phyloP scores from a whole-genome alignment of 345 rosid genomes.

The Citrus maxima region DNA sequence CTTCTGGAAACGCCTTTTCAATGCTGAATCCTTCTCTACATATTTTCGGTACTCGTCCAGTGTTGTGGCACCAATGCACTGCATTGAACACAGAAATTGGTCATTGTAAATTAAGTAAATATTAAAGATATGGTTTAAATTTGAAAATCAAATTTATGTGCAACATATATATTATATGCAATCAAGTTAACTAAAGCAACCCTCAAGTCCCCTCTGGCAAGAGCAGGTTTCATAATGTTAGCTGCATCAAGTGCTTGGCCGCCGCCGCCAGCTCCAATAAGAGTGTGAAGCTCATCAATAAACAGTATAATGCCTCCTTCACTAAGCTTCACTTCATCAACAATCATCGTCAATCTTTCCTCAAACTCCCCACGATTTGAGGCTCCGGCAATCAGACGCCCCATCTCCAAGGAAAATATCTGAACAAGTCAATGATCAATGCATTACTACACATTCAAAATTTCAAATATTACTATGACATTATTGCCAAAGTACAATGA shows the following conservation, averaged over 20 bases:
- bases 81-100: background rate
- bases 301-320: constrained; percentile 26
- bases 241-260: constrained; percentile 32
- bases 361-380: constrained; percentile 24
- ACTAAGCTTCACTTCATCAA: constrained; percentile 24
- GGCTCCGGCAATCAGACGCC: constrained; percentile 24
- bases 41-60: constrained; percentile 21
- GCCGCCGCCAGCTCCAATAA: constrained; percentile 22
- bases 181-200: background rate
- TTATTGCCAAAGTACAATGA: background rate
- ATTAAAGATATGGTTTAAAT: background rate
- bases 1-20: constrained; percentile 22
- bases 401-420: constrained; percentile 31
- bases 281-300: constrained; percentile 35
- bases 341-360: constrained; percentile 12
- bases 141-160: background rate
- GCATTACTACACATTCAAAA: no score
- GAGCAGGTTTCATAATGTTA: constrained; percentile 33
- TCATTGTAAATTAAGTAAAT: background rate
- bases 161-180: background rate
- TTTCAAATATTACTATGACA: no score
- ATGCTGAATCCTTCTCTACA: constrained; percentile 27
- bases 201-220: constrained; percentile 28
- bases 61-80: constrained; percentile 36
- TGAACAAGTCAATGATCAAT: background rate